Evolutionary conservation across 2,329 filamentous ascomycete genomes (phyloP), one percentile per base, ranked within the genome.

Genomic region (Paraconiothyrium sp.): DNA sequence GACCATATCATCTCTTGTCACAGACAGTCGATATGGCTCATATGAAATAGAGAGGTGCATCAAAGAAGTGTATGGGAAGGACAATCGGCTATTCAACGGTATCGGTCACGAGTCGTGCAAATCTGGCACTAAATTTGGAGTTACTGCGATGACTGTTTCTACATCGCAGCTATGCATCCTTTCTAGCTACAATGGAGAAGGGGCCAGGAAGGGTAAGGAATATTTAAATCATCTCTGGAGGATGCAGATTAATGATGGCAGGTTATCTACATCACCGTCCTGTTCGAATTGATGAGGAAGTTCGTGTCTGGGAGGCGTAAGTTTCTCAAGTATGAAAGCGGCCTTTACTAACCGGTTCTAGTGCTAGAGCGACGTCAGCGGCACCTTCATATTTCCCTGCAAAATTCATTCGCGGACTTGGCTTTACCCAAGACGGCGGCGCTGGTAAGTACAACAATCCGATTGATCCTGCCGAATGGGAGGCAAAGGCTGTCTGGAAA

Each of bases 101-200:
- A 34, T 8, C n/a, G 16, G 34, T 44, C 57, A 61, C 11, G n/a
- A n/a, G 4, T 16, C 20, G 3, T 4, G 13, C 30, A 61, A 58
- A 7, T 67, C 32, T 11, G 58, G 60, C 43, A 22, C 22, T 4
- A 69, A 69, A 39, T 32, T 67, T 5, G 57, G 57, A 27, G 61
- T 69, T 10, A 69, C 65, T 59, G 61, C 44, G 2, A 63, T 67
- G 22, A 51, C 57, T n/a, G 54, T 69, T 1, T 61, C 41, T 0
- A 59, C 54, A 8, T 47, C 37, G 9, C 52, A 44, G 32, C 52
- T 69, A n/a, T 69, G 32, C 32, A 64, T 67, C 13, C 59, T 69
- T 49, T 67, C 47, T 3, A 69, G 66, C 37, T 69, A 69, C 44
- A 69, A 67, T 37, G n/a, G 61, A 49, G 46, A 24, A 13, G 24